Percentiles rank a stretch among this genome's conserved stretches.
Evolutionary conservation across 257 asterid species (phyloP).

Genomic region (Plantago major): DNA sequence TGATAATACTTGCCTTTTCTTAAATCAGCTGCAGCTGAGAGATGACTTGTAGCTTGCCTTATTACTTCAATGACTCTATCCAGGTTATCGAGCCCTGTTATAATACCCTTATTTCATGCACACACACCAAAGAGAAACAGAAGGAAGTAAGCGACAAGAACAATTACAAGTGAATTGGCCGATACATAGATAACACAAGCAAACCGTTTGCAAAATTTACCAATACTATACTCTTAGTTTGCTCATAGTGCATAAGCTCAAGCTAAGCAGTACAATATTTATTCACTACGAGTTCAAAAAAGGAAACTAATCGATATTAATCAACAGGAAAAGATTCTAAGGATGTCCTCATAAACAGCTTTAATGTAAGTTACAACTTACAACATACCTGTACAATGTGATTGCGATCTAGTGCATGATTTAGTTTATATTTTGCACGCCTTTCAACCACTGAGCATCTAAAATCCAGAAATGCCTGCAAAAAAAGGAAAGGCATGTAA

Average conservation of each 20-base stretch:
- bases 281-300: constrained; percentile 3
- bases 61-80: constrained; percentile 66
- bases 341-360: constrained; percentile 3
- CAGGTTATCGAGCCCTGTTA: constrained; percentile 81
- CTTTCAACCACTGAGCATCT: constrained; percentile 92
- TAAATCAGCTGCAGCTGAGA: constrained; percentile 54
- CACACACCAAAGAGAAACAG: not conserved
- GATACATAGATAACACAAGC: not conserved
- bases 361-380: not conserved
- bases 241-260: no score
- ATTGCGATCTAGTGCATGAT: constrained; percentile 81
- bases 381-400: constrained; percentile 86
- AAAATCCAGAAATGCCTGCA: constrained; percentile 90
- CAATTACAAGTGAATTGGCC: not conserved
- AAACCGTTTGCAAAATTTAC: constrained; percentile 2
- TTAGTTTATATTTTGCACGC: constrained; percentile 75
- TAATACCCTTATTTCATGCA: constrained; percentile 57
- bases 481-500: not conserved
- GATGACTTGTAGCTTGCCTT: constrained; percentile 72
- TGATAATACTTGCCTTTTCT: constrained; percentile 50
- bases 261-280: not conserved
- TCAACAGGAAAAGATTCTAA: constrained; percentile 11
- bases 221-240: not conserved
- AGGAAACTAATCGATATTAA: not conserved
- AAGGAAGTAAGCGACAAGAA: constrained; percentile 14